Conservation (phyloP, 352 stramenopile species). For the Phytophthora agathidicida region DNA sequence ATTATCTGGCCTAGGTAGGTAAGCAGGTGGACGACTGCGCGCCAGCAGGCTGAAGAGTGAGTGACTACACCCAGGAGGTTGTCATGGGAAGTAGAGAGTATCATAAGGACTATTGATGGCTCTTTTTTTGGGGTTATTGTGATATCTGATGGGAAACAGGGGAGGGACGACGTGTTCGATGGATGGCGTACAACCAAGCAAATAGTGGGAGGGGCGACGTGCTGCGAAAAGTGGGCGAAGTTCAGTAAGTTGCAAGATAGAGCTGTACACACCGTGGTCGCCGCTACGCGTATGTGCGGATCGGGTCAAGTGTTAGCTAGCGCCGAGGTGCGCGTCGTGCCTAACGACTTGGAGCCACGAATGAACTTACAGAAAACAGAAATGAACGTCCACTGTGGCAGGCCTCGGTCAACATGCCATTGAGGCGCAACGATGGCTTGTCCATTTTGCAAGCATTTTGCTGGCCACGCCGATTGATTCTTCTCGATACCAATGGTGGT, state of each 20-base stretch:
- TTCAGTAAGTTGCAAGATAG: constrained; percentile 10
- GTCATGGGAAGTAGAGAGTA: constrained; percentile 8
- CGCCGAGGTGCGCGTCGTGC: neutral
- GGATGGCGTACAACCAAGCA: too few relatives aligned
- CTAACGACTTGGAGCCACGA: constrained; percentile 2
- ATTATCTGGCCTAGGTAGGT: neutral
- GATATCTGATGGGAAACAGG: constrained; percentile 10
- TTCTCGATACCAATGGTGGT: too few relatives aligned
- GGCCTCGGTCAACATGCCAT: constrained; percentile 20
- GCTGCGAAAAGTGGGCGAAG: too few relatives aligned
- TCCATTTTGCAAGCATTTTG: constrained; percentile 1
- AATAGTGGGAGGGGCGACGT: too few relatives aligned
- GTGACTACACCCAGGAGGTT: constrained; percentile 10
- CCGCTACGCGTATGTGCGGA: constrained; percentile 6
- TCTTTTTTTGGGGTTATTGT: constrained; percentile 8
- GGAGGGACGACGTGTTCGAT: constrained; percentile 4
- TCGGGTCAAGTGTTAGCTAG: constrained; percentile 23
- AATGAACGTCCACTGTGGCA: constrained; percentile 6
- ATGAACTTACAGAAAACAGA: too few relatives aligned
- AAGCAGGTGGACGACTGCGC: neutral
- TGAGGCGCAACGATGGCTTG: constrained; percentile 3
- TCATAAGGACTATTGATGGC: constrained; percentile 12
- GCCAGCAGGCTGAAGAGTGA: constrained; percentile 12
- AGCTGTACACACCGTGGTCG: constrained; percentile 18
- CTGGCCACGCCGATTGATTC: neutral